These are phyloP conservation scores for Rhizopus sp. DNA, from an alignment of 371 early-diverging fungal species.

Conservation along the genomic window DNA sequence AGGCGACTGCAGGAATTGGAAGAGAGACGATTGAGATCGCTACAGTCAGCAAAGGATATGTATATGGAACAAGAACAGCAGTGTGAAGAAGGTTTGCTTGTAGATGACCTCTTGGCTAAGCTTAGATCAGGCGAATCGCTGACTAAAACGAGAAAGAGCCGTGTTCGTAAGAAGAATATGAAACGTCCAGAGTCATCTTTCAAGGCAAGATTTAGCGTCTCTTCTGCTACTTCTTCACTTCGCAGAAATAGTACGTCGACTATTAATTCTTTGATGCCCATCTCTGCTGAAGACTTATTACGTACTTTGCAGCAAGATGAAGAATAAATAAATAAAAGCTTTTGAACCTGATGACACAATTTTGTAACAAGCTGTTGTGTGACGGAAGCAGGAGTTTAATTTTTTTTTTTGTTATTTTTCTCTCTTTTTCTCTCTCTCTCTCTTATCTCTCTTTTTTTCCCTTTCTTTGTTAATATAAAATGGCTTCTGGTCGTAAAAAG, in stretches of 20 bases:
- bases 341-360: conserved; percentile 1
- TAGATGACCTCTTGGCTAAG: conserved; percentile 48
- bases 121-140: conserved; percentile 39
- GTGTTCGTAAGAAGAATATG: conserved; percentile 8
- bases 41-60: conserved; percentile 3
- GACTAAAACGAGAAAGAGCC: conserved; percentile 29
- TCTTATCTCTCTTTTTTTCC: conserved; percentile 1
- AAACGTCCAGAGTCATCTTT: not conserved
- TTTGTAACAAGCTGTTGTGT: conserved; percentile 2
- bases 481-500: conserved; percentile 53
- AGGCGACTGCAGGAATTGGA: conserved; percentile 28
- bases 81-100: conserved; percentile 40
- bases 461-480: conserved; percentile 6
- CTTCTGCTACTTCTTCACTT: conserved; percentile 7
- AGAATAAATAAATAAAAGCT: not conserved
- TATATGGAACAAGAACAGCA: conserved; percentile 2
- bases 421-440: not conserved
- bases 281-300: conserved; percentile 29
- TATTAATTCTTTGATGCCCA: conserved; percentile 1
- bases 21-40: conserved; percentile 22
- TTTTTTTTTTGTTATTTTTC: conserved; percentile 3
- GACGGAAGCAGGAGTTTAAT: conserved; percentile 6
- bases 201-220: not conserved
- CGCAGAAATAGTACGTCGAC: conserved; percentile 4
- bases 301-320: conserved; percentile 26